Evolutionary conservation across 768 basidiomycete genomes (phyloP).

Genomic region (Nidularia sp.): DNA sequence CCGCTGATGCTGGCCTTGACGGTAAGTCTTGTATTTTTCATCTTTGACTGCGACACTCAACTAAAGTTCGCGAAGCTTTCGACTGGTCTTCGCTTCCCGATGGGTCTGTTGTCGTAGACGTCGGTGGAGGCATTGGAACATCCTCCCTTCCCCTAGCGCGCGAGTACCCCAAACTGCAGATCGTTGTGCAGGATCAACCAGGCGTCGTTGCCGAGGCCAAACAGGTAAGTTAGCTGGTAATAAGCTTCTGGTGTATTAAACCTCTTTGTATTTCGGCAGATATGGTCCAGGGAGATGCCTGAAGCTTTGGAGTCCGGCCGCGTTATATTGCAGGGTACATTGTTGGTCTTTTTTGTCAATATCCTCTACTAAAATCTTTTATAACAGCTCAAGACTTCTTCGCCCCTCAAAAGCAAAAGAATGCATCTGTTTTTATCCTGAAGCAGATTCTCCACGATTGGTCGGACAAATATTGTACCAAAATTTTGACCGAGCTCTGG

Average conservation of each 20-base stretch:
- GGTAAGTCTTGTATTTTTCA: constrained; percentile 5
- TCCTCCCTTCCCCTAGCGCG: constrained; percentile 15
- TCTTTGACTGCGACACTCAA: not conserved
- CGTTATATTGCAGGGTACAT: constrained; percentile 20
- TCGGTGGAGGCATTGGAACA: constrained; percentile 50
- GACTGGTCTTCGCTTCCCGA: constrained; percentile 41
- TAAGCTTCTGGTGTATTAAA: not conserved
- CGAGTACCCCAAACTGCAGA: constrained; percentile 19
- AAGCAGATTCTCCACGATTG: constrained; percentile 64
- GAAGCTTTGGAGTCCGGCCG: constrained; percentile 19
- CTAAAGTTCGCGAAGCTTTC: constrained; percentile 26
- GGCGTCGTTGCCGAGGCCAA: constrained; percentile 36
- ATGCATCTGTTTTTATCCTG: constrained; percentile 49
- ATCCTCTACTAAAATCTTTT: not conserved
- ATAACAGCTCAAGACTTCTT: constrained; percentile 27
- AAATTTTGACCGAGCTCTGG: constrained; percentile 32
- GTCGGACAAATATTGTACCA: constrained; percentile 40
- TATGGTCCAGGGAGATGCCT: constrained; percentile 16
- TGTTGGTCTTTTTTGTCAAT: not conserved
- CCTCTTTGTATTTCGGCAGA: constrained; percentile 1
- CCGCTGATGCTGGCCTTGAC: constrained; percentile 9
- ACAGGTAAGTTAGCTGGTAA: constrained; percentile 16
- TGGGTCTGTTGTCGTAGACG: constrained; percentile 21
- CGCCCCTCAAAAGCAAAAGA: constrained; percentile 33
- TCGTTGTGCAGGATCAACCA: constrained; percentile 45